These are phyloP conservation scores for Astraeus odoratus DNA, from an alignment of 768 basidiomycete species.

Conservation along the genomic window DNA sequence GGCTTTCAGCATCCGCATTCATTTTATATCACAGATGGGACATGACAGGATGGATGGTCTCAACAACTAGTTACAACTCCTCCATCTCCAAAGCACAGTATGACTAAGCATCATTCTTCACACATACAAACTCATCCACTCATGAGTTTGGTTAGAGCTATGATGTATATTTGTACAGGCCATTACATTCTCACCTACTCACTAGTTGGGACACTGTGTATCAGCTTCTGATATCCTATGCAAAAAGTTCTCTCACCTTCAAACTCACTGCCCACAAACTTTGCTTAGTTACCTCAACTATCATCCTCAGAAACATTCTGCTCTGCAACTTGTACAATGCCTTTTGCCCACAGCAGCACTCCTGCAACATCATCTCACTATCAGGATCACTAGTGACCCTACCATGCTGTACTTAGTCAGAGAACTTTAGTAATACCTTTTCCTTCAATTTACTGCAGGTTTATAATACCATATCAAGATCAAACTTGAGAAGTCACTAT, in stretches of 20 bases:
- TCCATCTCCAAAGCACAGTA: too few species aligned
- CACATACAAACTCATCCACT: too few species aligned
- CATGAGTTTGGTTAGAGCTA: too few species aligned
- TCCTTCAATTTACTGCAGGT: constrained; percentile 7
- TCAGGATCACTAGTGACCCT: constrained; percentile 78
- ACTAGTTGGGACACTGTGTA: constrained; percentile 39
- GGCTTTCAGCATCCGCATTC: too few species aligned
- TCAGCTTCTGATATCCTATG: constrained; percentile 19
- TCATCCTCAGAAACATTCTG: constrained; percentile 14
- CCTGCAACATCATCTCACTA: constrained; percentile 52
- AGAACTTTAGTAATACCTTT: constrained; percentile 31
- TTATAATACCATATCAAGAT: constrained; percentile 36
- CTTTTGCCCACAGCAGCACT: constrained; percentile 66
- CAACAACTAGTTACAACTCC: too few species aligned
- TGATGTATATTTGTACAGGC: too few species aligned
- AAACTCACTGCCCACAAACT: constrained; percentile 9
- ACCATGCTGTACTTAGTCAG: constrained; percentile 59
- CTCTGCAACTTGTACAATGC: constrained; percentile 32
- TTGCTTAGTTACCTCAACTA: constrained; percentile 7
- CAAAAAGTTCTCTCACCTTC: constrained; percentile 13
- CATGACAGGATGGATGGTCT: too few species aligned
- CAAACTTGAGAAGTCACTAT: constrained; percentile 72
- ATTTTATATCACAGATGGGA: too few species aligned
- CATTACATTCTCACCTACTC: constrained; percentile 19
- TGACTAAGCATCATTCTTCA: too few species aligned